Evolutionary conservation across 2,329 filamentous ascomycete species (phyloP).

Genomic region (Tympanopsis confertula): DNA sequence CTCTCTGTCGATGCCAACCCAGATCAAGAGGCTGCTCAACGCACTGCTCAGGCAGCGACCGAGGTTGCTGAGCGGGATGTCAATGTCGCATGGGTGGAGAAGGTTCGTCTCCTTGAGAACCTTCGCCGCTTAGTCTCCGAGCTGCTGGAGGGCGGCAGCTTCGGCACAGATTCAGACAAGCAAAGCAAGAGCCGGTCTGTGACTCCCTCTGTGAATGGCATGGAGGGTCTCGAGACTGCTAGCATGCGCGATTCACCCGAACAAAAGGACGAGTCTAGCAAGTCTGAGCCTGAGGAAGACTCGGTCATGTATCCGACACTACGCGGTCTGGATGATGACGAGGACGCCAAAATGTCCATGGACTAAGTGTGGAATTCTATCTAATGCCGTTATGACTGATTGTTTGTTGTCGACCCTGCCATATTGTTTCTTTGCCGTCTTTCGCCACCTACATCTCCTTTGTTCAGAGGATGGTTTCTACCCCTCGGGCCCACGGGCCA

Average conservation of each 20-base stretch:
- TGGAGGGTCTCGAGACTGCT: too few species aligned
- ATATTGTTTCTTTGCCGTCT: too few species aligned
- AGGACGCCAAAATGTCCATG: conserved; percentile 20
- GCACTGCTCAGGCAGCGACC: conserved; percentile 21
- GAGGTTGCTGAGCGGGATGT: conserved; percentile 26
- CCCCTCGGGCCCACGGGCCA: too few species aligned
- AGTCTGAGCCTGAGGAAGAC: neutral
- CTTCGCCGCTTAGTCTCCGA: conserved; percentile 43
- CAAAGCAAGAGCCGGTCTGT: too few species aligned
- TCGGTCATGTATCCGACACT: conserved; percentile 11
- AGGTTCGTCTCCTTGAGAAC: conserved; percentile 50
- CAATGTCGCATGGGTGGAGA: conserved; percentile 45
- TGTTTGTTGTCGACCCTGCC: too few species aligned
- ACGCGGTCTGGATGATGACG: conserved; percentile 16
- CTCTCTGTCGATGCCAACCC: conserved; percentile 15
- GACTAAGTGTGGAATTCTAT: conserved; percentile 12
- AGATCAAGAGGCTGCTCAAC: conserved; percentile 17
- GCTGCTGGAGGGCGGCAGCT: neutral
- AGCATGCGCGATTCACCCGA: too few species aligned
- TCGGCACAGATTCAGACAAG: neutral
- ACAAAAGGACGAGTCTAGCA: conserved; percentile 7
- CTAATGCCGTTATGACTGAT: too few species aligned
- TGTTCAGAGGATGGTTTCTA: too few species aligned
- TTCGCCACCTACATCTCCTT: too few species aligned
- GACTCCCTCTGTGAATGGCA: too few species aligned